Evolutionary conservation across 257 asterid genomes (phyloP).

Genomic region (Solanum bulbocastanum): DNA sequence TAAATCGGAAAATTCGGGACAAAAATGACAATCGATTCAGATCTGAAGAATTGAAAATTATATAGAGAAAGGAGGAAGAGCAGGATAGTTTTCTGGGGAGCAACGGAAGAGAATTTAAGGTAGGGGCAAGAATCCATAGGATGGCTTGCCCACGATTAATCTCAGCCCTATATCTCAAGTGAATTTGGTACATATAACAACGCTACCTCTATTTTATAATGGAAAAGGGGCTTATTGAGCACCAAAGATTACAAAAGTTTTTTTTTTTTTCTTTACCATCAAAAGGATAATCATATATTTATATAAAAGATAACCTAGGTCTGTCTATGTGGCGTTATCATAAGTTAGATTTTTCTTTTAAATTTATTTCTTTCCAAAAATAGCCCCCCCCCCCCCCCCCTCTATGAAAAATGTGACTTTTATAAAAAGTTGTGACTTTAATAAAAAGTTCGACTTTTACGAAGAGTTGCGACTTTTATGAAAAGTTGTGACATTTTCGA

Average conservation of each 20-base stretch:
- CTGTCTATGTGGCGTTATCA: no score
- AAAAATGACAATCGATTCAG: background rate
- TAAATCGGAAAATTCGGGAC: background rate
- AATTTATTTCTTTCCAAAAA: no score
- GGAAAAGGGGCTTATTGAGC: background rate
- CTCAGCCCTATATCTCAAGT: conserved; percentile 13
- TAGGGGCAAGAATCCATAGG: background rate
- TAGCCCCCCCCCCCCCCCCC: no score
- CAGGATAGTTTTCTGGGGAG: background rate
- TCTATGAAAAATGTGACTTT: no score
- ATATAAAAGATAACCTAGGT: no score
- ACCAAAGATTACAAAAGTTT: background rate
- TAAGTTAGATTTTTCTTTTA: no score
- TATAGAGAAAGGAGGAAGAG: background rate
- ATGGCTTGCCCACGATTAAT: background rate
- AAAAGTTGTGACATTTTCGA: no score
- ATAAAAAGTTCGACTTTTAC: no score
- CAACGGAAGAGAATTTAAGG: conserved; percentile 1
- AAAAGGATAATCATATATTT: no score
- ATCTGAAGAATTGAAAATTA: background rate
- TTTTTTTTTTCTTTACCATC: no score
- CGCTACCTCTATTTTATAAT: background rate
- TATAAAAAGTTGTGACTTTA: no score
- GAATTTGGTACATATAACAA: background rate
- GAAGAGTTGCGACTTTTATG: no score